These are phyloP conservation scores for Symbiodinium natans DNA, from an alignment of 73 alveolate species.

Conservation along the genomic window DNA sequence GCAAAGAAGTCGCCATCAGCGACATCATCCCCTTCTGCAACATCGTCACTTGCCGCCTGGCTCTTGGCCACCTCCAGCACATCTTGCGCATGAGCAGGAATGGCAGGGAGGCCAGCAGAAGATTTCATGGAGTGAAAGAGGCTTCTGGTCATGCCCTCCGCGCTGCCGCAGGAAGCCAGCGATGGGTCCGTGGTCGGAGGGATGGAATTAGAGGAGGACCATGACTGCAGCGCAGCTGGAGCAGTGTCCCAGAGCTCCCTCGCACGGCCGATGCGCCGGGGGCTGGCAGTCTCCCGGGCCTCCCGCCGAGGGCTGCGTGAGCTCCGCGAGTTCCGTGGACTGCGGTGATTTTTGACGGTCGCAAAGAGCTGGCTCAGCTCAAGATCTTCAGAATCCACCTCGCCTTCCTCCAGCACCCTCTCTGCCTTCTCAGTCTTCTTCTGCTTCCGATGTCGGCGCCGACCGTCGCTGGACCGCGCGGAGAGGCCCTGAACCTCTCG, in stretches of 20 bases:
- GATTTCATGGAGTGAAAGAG: slow-evolving; percentile 36
- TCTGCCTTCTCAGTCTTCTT: not conserved
- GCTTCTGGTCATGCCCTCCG: slow-evolving; percentile 3
- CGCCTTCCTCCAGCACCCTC: not conserved
- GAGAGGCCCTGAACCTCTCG: not conserved
- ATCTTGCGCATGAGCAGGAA: not conserved
- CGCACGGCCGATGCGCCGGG: slow-evolving; percentile 33
- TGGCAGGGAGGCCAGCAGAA: not conserved
- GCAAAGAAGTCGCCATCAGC: slow-evolving; percentile 65
- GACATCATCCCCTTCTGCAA: slow-evolving; percentile 17
- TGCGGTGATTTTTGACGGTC: not conserved
- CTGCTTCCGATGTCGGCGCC: slow-evolving; percentile 26
- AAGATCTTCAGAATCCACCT: slow-evolving; percentile 35
- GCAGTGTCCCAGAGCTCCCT: slow-evolving; percentile 31
- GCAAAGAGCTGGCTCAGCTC: slow-evolving; percentile 85
- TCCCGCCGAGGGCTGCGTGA: not conserved
- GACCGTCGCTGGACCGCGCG: not conserved
- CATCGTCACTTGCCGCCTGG: not conserved
- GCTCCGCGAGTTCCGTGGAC: not conserved
- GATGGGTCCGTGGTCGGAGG: slow-evolving; percentile 10
- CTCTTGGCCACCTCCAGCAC: slow-evolving; percentile 20
- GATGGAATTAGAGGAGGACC: not conserved
- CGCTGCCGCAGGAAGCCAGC: not conserved
- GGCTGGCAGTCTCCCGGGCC: slow-evolving; percentile 14
- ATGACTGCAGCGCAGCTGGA: not conserved